Base-by-base conservation (phyloP, 495 filamentous ascomycete genomes). In the Aspergillus nanangensis region DNA sequence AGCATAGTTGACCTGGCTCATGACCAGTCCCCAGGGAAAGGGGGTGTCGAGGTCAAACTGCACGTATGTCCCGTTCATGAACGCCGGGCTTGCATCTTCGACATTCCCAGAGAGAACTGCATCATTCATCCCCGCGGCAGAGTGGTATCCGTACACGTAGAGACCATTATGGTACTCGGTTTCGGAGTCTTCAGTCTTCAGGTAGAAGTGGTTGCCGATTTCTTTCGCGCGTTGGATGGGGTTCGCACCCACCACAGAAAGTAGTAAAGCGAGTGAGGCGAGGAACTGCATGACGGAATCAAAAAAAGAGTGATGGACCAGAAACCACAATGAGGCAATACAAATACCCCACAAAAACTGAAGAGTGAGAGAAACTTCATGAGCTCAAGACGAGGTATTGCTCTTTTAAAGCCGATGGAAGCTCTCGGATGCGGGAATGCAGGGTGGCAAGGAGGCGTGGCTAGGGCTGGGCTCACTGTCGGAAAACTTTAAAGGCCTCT, bases 101-200 rank as follows among this genome's bases (percentile, higher is more conserved):
- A 22, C 41, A 27, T 62, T 55, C 1, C 50, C 24, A 9, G 50
- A 52, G 23, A 79, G 61, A 1, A 72, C 67, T 31, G 67, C 67
- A 51, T 77, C 74, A 35, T 64, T 69, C 14, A 69, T 40, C 9
- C 69, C 74, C 8, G 72, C 70, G 20, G 72, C 74, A 5, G 70
- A 74, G 61, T 76, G 72, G 47, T 75, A 77, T 49, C 61, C 51
- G n/a, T 62, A 59, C 36, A 75, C 60, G 33, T 69, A 76, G 40
- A 76, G 72, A 41, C n/a, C n/a, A n/a, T 67, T 46, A 50, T 72
- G 70, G 51, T 67, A 60, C 0, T 61, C 44, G 1, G 56, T 23
- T 44, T 62, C 61, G 8, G 29, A 37, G 18, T 69, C 55, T 13
- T 56, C 64, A 3, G 71, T 72, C 59, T 74, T 74, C 21, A 78